phyloP scores from a whole-genome alignment of 2,329 filamentous ascomycete genomes.

The Cladophialophora immunda region DNA sequence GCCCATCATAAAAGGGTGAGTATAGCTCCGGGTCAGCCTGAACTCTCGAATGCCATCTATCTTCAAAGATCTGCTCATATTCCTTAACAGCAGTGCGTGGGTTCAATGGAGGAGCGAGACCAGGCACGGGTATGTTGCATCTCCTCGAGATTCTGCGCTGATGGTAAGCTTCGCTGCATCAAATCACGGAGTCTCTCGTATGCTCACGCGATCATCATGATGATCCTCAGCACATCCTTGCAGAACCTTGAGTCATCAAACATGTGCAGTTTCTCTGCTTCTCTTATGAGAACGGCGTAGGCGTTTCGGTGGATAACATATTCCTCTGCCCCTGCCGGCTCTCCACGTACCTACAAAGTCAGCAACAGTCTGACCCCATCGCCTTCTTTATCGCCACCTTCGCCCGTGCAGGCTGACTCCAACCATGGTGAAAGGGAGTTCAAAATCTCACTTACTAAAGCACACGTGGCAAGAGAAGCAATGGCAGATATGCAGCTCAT shows the following conservation, averaged over 20 bases:
- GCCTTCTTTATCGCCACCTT: background rate
- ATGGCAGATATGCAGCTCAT: slow-evolving; percentile 28
- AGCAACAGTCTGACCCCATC: slow-evolving; percentile 5
- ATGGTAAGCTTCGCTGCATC: background rate
- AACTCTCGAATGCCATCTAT: slow-evolving; percentile 18
- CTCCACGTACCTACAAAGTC: slow-evolving; percentile 27
- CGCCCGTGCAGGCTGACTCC: background rate
- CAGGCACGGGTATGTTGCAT: slow-evolving; percentile 25
- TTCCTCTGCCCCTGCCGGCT: slow-evolving; percentile 23
- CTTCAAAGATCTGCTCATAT: slow-evolving; percentile 28
- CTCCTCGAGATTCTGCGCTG: slow-evolving; percentile 21
- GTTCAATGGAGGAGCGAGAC: slow-evolving; percentile 22
- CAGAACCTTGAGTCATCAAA: slow-evolving; percentile 29
- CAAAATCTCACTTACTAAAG: slow-evolving; percentile 24
- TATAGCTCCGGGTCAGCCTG: slow-evolving; percentile 22
- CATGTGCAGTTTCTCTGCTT: slow-evolving; percentile 21
- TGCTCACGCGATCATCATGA: slow-evolving; percentile 30
- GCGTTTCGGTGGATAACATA: slow-evolving; percentile 30
- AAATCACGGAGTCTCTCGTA: background rate
- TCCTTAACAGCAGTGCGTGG: slow-evolving; percentile 21
- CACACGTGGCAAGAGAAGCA: slow-evolving; percentile 27
- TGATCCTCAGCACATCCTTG: slow-evolving; percentile 28
- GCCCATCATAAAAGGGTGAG: slow-evolving; percentile 30
- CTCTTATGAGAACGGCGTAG: slow-evolving; percentile 26
- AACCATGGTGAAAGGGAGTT: background rate